These are phyloP conservation scores for Cercospora sp. DNA, from an alignment of 2,329 filamentous ascomycete species.

Conservation along the genomic window DNA sequence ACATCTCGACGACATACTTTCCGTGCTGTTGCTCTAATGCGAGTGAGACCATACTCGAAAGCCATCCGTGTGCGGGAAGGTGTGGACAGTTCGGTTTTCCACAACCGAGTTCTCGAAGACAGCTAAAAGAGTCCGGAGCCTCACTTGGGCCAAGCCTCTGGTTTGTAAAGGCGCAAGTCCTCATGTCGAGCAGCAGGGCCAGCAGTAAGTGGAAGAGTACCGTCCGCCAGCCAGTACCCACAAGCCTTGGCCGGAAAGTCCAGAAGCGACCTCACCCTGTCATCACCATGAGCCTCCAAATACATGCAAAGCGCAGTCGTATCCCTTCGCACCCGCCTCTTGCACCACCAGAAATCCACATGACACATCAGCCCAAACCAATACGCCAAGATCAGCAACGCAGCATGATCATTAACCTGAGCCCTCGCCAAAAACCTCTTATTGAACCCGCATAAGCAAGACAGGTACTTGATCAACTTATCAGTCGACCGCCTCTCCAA, in stretches of 20 bases:
- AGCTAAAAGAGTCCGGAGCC: neutral
- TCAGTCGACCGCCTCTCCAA: conserved; percentile 9
- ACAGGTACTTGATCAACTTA: conserved; percentile 22
- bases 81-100: too few species aligned
- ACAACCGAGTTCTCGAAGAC: neutral
- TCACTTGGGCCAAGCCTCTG: neutral
- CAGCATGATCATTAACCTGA: conserved; percentile 17
- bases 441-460: conserved; percentile 16
- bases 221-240: neutral
- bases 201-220: neutral
- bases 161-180: neutral
- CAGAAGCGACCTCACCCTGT: conserved; percentile 6
- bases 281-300: conserved; percentile 3
- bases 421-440: conserved; percentile 14
- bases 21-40: neutral
- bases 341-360: conserved; percentile 20
- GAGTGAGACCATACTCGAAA: neutral
- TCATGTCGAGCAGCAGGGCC: neutral
- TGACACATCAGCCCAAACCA: conserved; percentile 19
- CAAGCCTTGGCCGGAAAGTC: conserved; percentile 14
- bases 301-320: conserved; percentile 19
- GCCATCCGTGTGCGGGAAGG: neutral
- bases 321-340: conserved; percentile 12
- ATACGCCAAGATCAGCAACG: conserved; percentile 17
- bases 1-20: neutral